Evolutionary conservation across 345 rosid species (phyloP).

Genomic region (Tarenaya hassleriana): DNA sequence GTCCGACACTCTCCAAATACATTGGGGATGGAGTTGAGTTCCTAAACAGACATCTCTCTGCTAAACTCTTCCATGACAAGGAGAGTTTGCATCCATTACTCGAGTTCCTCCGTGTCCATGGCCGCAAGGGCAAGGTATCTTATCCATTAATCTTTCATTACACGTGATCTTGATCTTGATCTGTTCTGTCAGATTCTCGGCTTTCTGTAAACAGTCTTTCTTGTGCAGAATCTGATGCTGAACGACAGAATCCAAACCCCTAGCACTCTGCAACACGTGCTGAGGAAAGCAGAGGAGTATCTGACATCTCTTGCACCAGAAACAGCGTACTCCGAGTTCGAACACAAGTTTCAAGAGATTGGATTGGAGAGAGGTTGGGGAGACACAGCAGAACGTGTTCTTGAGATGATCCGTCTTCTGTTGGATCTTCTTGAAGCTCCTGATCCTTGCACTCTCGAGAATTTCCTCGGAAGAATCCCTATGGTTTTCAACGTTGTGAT

Average conservation of each 20-base stretch:
- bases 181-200: background rate
- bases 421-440: conserved; percentile 93
- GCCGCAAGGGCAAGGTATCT: conserved; percentile 83
- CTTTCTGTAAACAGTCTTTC: background rate
- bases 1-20: conserved; percentile 78
- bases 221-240: conserved; percentile 72
- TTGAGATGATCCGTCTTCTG: conserved; percentile 75
- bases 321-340: conserved; percentile 50
- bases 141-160: too few relatives aligned
- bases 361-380: conserved; percentile 97
- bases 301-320: conserved; percentile 36
- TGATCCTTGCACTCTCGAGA: conserved; percentile 80
- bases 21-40: conserved; percentile 92
- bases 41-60: conserved; percentile 94
- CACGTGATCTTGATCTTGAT: background rate
- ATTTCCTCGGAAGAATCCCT: conserved; percentile 69
- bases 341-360: conserved; percentile 69
- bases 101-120: conserved; percentile 70
- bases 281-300: conserved; percentile 87
- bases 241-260: conserved; percentile 62
- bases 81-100: conserved; percentile 75
- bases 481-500: conserved; percentile 86
- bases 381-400: conserved; percentile 58
- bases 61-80: conserved; percentile 83
- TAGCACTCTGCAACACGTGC: conserved; percentile 51